Evolutionary conservation across 208 protist genomes (phyloP).

Genomic region (Leishmania arabica): DNA sequence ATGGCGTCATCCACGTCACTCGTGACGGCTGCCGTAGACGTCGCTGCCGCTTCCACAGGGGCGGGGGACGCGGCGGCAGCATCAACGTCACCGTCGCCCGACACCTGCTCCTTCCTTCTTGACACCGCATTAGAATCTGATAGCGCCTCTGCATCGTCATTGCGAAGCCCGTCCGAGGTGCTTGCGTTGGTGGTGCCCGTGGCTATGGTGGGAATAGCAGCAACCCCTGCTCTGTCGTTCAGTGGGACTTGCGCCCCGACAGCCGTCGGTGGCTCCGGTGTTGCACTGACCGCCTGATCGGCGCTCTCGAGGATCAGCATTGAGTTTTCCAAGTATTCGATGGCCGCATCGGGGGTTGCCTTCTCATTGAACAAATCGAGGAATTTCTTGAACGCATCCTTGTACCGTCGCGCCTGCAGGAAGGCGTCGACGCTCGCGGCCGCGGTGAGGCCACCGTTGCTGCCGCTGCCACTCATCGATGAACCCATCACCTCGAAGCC

Average conservation of each 20-base stretch:
- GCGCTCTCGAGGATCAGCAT: conserved; percentile 22
- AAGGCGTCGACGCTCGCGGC: conserved; percentile 38
- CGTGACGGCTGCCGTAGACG: neutral
- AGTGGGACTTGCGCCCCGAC: neutral
- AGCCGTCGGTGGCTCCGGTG: conserved; percentile 2
- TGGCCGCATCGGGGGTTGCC: conserved; percentile 43
- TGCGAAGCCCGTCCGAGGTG: neutral
- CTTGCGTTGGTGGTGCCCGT: neutral
- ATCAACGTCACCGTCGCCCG: neutral
- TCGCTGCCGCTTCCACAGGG: neutral
- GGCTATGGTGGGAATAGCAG: neutral
- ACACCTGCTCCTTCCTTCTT: neutral
- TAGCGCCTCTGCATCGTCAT: neutral
- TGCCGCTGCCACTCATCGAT: conserved; percentile 4
- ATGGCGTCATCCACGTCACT: conserved; percentile 33
- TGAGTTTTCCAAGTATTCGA: conserved; percentile 60
- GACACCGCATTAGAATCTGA: neutral
- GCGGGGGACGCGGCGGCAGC: neutral
- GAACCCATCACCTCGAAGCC: neutral
- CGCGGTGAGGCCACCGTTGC: neutral
- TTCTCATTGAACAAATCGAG: conserved; percentile 72
- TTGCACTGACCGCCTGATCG: neutral
- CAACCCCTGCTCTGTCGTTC: neutral
- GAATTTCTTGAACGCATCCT: conserved; percentile 75
- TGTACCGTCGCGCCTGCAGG: conserved; percentile 59